A percentile compares a stretch with the other conserved stretches of the same genome.
Evolutionary conservation across 805 yeast genomes (phyloP).

Genomic region (Candida cerambycidarum): DNA sequence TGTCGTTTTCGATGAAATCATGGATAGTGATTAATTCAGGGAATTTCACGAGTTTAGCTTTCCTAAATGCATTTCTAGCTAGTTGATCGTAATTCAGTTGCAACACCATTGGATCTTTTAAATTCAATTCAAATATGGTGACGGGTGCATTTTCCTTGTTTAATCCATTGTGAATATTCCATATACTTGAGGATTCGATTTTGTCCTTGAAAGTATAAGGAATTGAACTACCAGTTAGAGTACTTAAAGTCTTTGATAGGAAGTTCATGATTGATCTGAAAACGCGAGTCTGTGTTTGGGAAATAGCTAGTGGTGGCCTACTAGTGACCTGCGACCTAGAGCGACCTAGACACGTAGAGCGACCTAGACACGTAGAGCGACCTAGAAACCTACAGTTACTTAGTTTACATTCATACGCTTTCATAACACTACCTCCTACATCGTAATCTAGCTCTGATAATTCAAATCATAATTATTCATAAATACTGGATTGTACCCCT

Average conservation of each 20-base stretch:
- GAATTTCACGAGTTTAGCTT: constrained; percentile 56
- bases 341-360: too few relatives aligned
- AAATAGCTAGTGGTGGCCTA: too few relatives aligned
- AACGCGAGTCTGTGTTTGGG: neutral
- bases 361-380: too few relatives aligned
- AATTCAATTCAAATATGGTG: constrained; percentile 65
- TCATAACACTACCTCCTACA: neutral
- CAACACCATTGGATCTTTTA: constrained; percentile 35
- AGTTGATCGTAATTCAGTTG: constrained; percentile 25
- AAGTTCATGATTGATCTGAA: constrained; percentile 53
- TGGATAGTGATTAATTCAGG: constrained; percentile 68
- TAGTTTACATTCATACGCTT: neutral
- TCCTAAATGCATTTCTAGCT: constrained; percentile 38
- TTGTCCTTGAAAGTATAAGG: constrained; percentile 58
- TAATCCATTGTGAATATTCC: constrained; percentile 65
- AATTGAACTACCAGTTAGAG: constrained; percentile 55
- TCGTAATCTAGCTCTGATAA: neutral
- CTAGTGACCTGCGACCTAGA: too few relatives aligned
- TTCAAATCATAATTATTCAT: constrained; percentile 10
- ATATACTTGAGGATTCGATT: constrained; percentile 38
- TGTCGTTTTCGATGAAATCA: constrained; percentile 66
- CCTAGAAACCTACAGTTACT: neutral
- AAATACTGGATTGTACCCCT: constrained; percentile 4
- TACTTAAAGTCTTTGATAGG: constrained; percentile 59
- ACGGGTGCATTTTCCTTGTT: constrained; percentile 52